Conservation (phyloP, 208 protist genomes). For the Giardia duodenalis region DNA sequence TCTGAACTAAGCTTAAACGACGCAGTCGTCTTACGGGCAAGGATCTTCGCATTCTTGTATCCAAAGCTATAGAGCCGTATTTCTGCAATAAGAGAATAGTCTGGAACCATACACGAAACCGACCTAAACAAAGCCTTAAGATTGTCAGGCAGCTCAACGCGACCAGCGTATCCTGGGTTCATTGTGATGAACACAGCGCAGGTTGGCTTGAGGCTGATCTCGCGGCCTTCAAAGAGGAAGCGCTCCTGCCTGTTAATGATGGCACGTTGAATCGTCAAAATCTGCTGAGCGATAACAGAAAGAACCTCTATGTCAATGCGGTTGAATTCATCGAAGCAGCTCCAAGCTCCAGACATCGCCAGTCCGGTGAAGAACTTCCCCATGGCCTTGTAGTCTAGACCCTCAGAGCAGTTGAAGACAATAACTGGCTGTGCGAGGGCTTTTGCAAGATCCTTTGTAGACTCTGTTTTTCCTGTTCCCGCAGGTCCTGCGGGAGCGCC, state of each 20-base stretch:
- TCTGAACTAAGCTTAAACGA: slow-evolving; percentile 51
- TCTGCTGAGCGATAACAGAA: slow-evolving; percentile 81
- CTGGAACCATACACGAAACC: slow-evolving; percentile 79
- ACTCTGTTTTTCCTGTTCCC: slow-evolving; percentile 78
- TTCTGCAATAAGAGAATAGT: slow-evolving; percentile 89
- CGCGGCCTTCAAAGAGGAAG: slow-evolving; percentile 53
- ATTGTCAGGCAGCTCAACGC: slow-evolving; percentile 89
- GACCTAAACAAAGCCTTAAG: slow-evolving; percentile 90
- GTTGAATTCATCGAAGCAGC: slow-evolving; percentile 98
- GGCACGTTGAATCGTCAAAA: slow-evolving; percentile 82
- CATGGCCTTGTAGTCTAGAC: slow-evolving; percentile 90
- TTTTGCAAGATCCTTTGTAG: slow-evolving; percentile 89
- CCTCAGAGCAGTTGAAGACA: slow-evolving; percentile 93
- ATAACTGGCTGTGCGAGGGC: slow-evolving; percentile 81
- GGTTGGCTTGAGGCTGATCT: slow-evolving; percentile 49
- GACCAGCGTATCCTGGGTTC: slow-evolving; percentile 94
- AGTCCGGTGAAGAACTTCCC: slow-evolving; percentile 87
- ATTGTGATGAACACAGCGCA: slow-evolving; percentile 58
- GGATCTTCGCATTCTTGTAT: slow-evolving; percentile 56
- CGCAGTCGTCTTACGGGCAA: slow-evolving; percentile 55
- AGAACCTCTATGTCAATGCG: slow-evolving; percentile 91
- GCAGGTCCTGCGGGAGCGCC: slow-evolving; percentile 51
- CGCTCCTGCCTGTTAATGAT: slow-evolving; percentile 56
- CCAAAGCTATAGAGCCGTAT: slow-evolving; percentile 81
- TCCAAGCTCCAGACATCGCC: slow-evolving; percentile 77